Percentiles rank a stretch among this genome's conserved stretches.
phyloP scores from a whole-genome alignment of 2,329 filamentous ascomycete species.

The Aspergillus luchuensis region DNA sequence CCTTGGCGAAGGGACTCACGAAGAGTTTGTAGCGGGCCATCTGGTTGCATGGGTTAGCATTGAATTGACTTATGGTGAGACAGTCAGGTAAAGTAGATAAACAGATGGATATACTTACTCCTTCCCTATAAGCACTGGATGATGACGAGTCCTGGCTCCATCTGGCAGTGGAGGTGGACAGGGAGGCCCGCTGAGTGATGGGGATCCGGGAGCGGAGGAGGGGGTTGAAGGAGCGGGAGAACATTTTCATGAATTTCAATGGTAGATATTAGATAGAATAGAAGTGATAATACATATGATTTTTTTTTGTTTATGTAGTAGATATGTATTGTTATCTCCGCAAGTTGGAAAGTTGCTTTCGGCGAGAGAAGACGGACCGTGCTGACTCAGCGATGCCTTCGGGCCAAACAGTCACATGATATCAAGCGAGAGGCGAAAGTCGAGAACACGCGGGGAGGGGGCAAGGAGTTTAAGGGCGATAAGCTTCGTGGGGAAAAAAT shows the following conservation, averaged over 20 bases:
- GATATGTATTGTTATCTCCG: not conserved
- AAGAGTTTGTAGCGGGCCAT: slow-evolving; percentile 44
- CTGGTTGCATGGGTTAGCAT: slow-evolving; percentile 24
- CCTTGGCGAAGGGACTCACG: slow-evolving; percentile 49
- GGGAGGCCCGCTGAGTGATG: slow-evolving; percentile 13
- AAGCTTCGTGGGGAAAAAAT: slow-evolving; percentile 29
- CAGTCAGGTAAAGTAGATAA: not conserved
- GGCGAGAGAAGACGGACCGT: not conserved
- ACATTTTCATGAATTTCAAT: too few relatives aligned
- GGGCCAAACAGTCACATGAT: slow-evolving; percentile 23
- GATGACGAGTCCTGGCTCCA: not conserved
- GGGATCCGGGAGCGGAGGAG: slow-evolving; percentile 7
- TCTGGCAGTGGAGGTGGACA: slow-evolving; percentile 2
- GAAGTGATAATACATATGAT: too few relatives aligned
- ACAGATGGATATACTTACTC: slow-evolving; percentile 24
- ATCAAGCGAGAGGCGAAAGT: slow-evolving; percentile 20
- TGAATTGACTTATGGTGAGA: too few relatives aligned
- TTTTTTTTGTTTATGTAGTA: not conserved
- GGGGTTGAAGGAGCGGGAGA: not conserved
- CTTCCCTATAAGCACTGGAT: slow-evolving; percentile 30
- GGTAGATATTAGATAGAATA: too few relatives aligned
- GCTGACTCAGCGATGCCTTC: slow-evolving; percentile 19
- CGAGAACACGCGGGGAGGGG: slow-evolving; percentile 26
- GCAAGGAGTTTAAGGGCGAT: slow-evolving; percentile 32
- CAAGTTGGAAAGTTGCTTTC: not conserved